Evolutionary conservation across 225 moss, liverwort and hornwort species (phyloP).

Genomic region (Marchantia paleacea): DNA sequence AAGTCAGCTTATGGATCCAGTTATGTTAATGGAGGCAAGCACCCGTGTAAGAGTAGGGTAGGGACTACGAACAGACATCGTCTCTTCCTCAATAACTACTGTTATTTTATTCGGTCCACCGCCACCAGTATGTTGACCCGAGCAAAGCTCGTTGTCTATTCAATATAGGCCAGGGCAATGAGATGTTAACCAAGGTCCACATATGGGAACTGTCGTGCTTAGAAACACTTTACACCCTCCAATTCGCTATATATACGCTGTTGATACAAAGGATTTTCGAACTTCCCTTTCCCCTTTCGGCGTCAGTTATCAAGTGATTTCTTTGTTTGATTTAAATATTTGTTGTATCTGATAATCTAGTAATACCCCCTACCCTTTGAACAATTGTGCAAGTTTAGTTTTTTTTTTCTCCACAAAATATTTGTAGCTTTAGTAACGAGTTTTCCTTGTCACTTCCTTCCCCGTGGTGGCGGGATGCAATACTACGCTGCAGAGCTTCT

Average conservation of each 20-base stretch:
- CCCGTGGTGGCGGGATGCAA: slow-evolving; percentile 34
- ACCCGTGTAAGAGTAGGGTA: not conserved
- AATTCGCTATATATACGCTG: not conserved
- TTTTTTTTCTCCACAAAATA: not conserved
- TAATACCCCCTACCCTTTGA: not conserved
- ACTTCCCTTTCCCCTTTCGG: not conserved
- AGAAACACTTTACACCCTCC: too few species aligned
- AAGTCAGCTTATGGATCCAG: too few species aligned
- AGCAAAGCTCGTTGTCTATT: not conserved
- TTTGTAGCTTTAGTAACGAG: slow-evolving; percentile 24
- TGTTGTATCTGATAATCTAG: not conserved
- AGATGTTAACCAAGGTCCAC: not conserved
- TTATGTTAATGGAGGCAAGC: not conserved
- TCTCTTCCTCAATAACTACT: not conserved
- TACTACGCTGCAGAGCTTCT: slow-evolving; percentile 47
- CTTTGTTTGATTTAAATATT: not conserved
- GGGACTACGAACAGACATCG: not conserved
- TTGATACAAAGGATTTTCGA: not conserved
- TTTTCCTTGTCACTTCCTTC: slow-evolving; percentile 29
- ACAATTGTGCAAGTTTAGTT: not conserved
- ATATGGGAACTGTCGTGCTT: not conserved
- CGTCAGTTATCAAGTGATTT: not conserved
- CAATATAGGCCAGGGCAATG: not conserved
- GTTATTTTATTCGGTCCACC: not conserved
- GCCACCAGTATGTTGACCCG: not conserved